Evolutionary conservation across 2,329 filamentous ascomycete genomes (phyloP), one percentile per base, ranked within the genome.

Genomic region (Phialocephala sp.): DNA sequence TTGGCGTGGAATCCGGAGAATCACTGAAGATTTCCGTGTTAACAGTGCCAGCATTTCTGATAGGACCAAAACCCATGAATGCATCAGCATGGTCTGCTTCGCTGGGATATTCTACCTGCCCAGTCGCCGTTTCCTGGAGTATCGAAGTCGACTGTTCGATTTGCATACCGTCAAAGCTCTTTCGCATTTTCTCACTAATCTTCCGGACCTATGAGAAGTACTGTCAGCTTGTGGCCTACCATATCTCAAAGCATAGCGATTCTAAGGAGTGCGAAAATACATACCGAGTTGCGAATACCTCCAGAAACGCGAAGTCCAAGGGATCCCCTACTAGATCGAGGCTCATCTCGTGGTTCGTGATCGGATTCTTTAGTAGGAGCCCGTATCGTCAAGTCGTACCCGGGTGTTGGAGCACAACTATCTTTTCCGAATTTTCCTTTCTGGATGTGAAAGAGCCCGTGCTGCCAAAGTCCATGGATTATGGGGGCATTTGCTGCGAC

Each of bases 401-500:
- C 45, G 5, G 62, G 60, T 35, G 37, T 35, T 4, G 62, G 54
- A n/a, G 45, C 47, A 59, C 65, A 64, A 8, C 36, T 6, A 6
- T 62, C 59, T 32, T 35, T 35, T 8, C 64, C 62, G 12, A 71
- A 69, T 35, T 54, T 63, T 12, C 60, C 36, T 52, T 58, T 67
- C 4, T 60, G 37, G 12, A 67, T 61, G 39, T 72, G 67, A 32
- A 45, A 56, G 37, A 62, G 65, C 5, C 52, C 60, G 14, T 71
- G 69, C 4, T 68, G 64, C 62, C 67, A 74, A 15, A 73, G 52
- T 5, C 63, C 66, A 36, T 72, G 66, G 41, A 74, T 18, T 14
- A 73, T 64, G 1, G 71, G 71, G 11, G 69, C 67, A 56, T 74
- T 74, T 18, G 67, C 71, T 4, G 73, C 63, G 0, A 71, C 20